Evolutionary conservation across 179 eudicot species (phyloP).

Genomic region (Dionaea muscipula): DNA sequence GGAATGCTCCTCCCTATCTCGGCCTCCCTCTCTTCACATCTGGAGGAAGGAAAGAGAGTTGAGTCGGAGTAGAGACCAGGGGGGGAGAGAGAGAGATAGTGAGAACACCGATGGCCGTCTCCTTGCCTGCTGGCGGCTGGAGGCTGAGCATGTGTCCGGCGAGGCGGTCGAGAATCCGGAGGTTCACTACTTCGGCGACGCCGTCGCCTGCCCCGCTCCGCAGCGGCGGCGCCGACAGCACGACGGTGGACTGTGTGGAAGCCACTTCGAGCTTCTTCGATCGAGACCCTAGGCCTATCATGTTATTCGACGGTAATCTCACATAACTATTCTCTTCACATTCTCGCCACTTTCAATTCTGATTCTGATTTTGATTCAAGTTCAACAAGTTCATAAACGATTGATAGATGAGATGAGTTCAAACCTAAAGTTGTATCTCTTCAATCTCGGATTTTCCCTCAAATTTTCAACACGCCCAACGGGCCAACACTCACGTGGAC

Average conservation of each 20-base stretch:
- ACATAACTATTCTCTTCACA: neutral
- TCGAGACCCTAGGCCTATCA: constrained; percentile 71
- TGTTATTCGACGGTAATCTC: constrained; percentile 73
- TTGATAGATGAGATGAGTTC: no score
- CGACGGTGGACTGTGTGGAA: constrained; percentile 32
- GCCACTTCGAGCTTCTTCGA: constrained; percentile 61
- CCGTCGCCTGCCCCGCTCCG: neutral
- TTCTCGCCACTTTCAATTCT: neutral
- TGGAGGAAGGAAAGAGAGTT: no score
- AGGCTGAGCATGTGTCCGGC: constrained; percentile 3
- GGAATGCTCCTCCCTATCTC: no score
- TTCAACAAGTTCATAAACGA: no score
- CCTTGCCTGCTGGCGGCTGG: constrained; percentile 8
- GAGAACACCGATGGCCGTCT: constrained; percentile 5
- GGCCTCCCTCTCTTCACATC: no score
- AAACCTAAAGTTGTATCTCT: no score
- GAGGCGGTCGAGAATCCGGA: constrained; percentile 1
- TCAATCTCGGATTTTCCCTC: no score
- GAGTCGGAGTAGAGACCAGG: no score
- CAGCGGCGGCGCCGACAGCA: constrained; percentile 7
- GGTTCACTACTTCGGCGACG: neutral
- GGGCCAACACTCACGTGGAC: no score
- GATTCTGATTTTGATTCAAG: neutral
- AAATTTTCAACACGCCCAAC: no score
- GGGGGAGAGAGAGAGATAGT: no score